Percentiles rank a stretch among this genome's conserved stretches.
These are phyloP conservation scores for Rhizoclosmatium sp. DNA, from an alignment of 192 early-diverging fungal genomes.

Conservation along the genomic window DNA sequence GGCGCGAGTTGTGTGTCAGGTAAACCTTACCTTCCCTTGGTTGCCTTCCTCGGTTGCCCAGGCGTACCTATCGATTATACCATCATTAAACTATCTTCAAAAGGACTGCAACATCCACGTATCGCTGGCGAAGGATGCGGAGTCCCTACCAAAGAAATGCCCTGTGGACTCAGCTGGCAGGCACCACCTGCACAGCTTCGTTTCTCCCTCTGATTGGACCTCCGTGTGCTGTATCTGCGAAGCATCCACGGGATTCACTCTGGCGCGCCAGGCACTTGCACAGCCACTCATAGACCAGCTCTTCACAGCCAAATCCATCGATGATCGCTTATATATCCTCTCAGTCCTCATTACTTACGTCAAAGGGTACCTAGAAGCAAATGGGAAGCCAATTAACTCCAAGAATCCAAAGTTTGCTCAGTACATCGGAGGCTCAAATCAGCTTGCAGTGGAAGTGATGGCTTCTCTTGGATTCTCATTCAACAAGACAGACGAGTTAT, in stretches of 20 bases:
- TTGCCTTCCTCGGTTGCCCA: neutral
- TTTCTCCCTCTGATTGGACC: neutral
- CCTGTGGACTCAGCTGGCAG: neutral
- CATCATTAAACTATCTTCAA: neutral
- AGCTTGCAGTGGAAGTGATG: neutral
- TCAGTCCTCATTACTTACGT: neutral
- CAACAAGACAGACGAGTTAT: neutral
- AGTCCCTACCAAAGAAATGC: neutral
- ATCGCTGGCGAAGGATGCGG: neutral
- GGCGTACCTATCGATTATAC: neutral
- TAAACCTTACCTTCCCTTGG: neutral
- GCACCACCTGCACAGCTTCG: conserved; percentile 7
- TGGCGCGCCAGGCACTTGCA: neutral
- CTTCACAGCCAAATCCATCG: neutral
- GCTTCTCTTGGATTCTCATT: conserved; percentile 13
- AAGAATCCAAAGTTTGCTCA: conserved; percentile 13
- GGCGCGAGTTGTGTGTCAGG: conserved; percentile 12
- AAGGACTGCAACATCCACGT: conserved; percentile 16
- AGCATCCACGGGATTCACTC: neutral
- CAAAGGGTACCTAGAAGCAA: neutral
- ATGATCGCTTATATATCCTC: conserved; percentile 2
- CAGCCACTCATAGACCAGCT: conserved; percentile 3
- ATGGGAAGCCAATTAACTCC: conserved; percentile 16
- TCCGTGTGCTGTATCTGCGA: conserved; percentile 7
- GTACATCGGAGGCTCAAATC: neutral